Base-by-base conservation (phyloP, 73 alveolate genomes). In the Blepharisma stoltei region DNA sequence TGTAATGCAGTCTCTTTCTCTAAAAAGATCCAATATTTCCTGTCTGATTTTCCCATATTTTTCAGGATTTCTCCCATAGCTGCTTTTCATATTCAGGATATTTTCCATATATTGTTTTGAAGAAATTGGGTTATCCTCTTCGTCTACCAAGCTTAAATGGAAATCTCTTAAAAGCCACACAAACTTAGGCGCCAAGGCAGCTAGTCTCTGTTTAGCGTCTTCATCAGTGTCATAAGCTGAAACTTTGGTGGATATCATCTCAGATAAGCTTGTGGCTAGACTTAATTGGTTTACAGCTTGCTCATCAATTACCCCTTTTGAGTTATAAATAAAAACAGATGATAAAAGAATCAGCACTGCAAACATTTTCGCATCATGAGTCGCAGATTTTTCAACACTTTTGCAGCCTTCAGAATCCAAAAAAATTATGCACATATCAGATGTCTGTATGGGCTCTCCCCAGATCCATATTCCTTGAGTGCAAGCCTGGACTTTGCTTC, bases 151-250 rank as follows among this genome's bases (percentile, higher is more conserved):
- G 60, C 88, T 89, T 20, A 97, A 89, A 21, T 95, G 94, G 77
- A 95, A 97, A 81, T 97, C 99, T 71, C 99, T 94, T 49, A 97
- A 83, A 46, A 97, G 99, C 99, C 99, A 97, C 84, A 95, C 90
- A 82, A 97, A 90, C 70, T 87, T 73, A 25, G 99, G 99, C 55
- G 75, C 88, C 69, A 32, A 99, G 99, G 54, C 95, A 90, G 70
- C 93, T 88, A 69, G 88, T 69, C 60, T 38, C n/a, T 11, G 14
- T 3, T 60, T 60, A 9, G n/a, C 55, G 4, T 9, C 76, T 44
- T 60, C 65, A 69, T 69, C 60, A n/a, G 23, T 25, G 11, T 69
- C 79, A 14, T 23, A 9, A 4, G 11, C 65, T 8, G 11, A 14
- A 25, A 46, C 27, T 3, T 89, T 88, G 54, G 87, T 81, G 55